Evolutionary conservation across 768 basidiomycete species (phyloP).

Genomic region (Boletus sensibilis): DNA sequence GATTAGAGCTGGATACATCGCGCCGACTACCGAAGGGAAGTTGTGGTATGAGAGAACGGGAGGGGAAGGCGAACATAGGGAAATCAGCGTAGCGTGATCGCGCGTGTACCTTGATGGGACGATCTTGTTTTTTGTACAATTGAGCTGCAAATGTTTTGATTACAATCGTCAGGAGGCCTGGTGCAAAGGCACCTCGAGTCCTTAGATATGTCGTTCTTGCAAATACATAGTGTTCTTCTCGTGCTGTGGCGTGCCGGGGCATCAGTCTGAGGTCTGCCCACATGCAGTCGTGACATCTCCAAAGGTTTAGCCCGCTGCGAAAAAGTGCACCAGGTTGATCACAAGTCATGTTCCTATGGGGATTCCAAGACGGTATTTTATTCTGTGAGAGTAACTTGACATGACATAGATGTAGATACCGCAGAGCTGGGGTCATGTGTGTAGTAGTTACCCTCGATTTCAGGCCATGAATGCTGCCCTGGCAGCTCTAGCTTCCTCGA

Average conservation of each 20-base stretch:
- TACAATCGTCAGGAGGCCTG: background rate
- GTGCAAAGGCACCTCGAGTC: background rate
- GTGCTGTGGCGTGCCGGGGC: background rate
- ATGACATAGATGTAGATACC: background rate
- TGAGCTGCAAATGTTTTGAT: background rate
- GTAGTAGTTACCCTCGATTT: background rate
- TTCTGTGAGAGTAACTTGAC: background rate
- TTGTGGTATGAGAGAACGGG: constrained; percentile 86
- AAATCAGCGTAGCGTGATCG: constrained; percentile 23
- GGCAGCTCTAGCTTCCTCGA: constrained; percentile 38
- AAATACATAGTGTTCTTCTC: background rate
- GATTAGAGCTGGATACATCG: constrained; percentile 87
- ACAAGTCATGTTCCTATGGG: background rate
- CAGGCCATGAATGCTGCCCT: constrained; percentile 3
- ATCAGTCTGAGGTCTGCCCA: background rate
- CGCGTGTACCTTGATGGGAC: background rate
- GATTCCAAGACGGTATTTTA: background rate
- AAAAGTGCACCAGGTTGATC: background rate
- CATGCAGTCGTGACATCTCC: background rate
- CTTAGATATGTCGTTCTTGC: background rate
- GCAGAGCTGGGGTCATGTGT: background rate
- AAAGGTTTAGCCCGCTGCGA: background rate
- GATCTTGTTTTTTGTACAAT: background rate
- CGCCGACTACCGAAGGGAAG: constrained; percentile 78
- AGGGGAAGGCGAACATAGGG: constrained; percentile 63